These are phyloP conservation scores for Solanum bulbocastanum DNA, from an alignment of 257 asterid species.

Conservation along the genomic window DNA sequence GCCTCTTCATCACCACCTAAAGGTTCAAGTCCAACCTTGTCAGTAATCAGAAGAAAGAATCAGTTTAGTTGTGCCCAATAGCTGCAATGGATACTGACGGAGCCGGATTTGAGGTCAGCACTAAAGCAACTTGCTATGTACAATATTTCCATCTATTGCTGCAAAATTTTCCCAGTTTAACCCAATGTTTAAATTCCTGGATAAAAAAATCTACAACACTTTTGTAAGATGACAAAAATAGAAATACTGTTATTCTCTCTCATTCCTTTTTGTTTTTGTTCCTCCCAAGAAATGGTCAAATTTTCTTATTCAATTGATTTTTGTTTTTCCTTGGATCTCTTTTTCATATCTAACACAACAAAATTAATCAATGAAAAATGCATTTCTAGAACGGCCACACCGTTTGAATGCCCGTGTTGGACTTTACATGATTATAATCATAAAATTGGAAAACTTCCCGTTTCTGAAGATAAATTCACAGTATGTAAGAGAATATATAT, in stretches of 20 bases:
- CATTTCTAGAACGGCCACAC: not conserved
- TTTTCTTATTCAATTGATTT: not conserved
- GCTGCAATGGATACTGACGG: not conserved
- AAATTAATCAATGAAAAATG: not conserved
- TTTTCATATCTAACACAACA: not conserved
- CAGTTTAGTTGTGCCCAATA: conserved; percentile 7
- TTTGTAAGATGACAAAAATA: not conserved
- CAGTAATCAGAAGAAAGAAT: not conserved
- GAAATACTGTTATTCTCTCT: not conserved
- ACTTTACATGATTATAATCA: not conserved
- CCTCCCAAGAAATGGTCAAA: not conserved
- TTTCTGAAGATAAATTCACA: not conserved
- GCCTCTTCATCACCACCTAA: conserved; percentile 52
- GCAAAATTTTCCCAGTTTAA: not conserved
- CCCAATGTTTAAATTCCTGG: not conserved
- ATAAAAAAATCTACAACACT: not conserved
- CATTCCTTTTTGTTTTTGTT: not conserved
- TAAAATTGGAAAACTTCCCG: not conserved
- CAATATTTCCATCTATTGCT: not conserved
- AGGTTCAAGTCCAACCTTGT: not conserved
- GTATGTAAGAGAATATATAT: not conserved
- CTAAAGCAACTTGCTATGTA: not conserved
- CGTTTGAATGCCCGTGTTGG: not conserved
- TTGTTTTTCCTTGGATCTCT: not conserved
- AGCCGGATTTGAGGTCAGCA: not conserved